phyloP scores from a whole-genome alignment of 2,329 filamentous ascomycete genomes.

The Botrytis pseudocinerea region DNA sequence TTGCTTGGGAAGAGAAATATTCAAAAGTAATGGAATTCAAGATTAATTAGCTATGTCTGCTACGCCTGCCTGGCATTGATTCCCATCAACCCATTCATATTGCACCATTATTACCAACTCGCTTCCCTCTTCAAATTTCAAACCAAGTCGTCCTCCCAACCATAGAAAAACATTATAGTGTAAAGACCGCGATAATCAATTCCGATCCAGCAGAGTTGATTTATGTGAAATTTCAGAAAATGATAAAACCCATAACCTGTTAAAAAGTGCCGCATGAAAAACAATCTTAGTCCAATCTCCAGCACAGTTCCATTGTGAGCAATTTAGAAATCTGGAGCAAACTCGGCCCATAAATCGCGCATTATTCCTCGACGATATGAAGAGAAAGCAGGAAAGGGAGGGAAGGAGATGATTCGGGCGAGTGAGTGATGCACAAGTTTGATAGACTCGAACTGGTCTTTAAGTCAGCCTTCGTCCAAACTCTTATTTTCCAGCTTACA shows the following conservation, averaged over 20 bases:
- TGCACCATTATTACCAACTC: not conserved
- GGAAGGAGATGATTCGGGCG: not conserved
- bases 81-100: not conserved
- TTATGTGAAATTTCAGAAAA: not conserved
- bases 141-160: rapidly evolving
- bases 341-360: not conserved
- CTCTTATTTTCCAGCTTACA: not conserved
- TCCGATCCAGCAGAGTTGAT: not conserved
- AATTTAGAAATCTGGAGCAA: not conserved
- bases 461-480: not conserved
- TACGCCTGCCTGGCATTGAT: not conserved
- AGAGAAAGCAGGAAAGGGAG: not conserved
- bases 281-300: not conserved
- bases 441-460: not conserved
- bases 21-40: no score
- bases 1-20: not conserved
- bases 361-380: not conserved
- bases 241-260: not conserved
- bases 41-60: no score
- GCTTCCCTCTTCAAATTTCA: not conserved
- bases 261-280: not conserved
- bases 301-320: not conserved
- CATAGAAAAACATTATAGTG: rapidly evolving
- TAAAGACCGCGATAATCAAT: not conserved
- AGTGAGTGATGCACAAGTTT: not conserved